Conservation (phyloP, 140 eudicot species). For the Stevia rebaudiana region DNA sequence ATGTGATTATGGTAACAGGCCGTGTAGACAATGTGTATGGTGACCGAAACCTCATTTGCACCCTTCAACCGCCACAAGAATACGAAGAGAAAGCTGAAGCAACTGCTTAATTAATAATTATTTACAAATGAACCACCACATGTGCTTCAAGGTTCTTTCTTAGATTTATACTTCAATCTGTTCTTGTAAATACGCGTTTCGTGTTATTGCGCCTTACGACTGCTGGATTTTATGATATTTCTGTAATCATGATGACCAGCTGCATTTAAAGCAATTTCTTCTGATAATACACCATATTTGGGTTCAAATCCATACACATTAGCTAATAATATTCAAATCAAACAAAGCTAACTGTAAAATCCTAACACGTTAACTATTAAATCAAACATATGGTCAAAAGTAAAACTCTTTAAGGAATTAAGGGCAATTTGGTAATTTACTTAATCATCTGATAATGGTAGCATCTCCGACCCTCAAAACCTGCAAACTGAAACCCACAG, state of each 20-base stretch:
- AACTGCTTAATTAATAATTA: conserved; percentile 47
- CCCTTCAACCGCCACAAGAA: conserved; percentile 75
- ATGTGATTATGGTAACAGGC: conserved; percentile 32
- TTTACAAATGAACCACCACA: conserved; percentile 15
- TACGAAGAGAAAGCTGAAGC: conserved; percentile 84
- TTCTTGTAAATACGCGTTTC: conserved; percentile 45
- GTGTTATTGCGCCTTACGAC: conserved; percentile 21
- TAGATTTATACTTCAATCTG: conserved; percentile 20
- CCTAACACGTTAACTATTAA: neutral
- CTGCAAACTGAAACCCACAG: too few relatives aligned
- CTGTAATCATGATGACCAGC: conserved; percentile 38
- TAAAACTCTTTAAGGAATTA: neutral
- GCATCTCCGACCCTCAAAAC: neutral
- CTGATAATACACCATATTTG: conserved; percentile 15
- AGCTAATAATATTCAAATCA: too few relatives aligned
- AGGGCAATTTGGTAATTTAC: neutral
- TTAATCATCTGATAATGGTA: conserved; percentile 3
- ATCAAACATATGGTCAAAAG: neutral
- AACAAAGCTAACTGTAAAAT: neutral
- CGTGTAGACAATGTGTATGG: conserved; percentile 98
- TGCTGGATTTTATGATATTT: conserved; percentile 31
- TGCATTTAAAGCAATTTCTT: conserved; percentile 31
- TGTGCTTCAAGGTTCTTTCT: conserved; percentile 19
- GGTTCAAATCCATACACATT: neutral
- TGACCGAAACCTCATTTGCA: conserved; percentile 92